Percentiles rank a stretch among this genome's conserved stretches.
These are phyloP conservation scores for Boletus insuetus DNA, from an alignment of 768 basidiomycete species.

Conservation along the genomic window DNA sequence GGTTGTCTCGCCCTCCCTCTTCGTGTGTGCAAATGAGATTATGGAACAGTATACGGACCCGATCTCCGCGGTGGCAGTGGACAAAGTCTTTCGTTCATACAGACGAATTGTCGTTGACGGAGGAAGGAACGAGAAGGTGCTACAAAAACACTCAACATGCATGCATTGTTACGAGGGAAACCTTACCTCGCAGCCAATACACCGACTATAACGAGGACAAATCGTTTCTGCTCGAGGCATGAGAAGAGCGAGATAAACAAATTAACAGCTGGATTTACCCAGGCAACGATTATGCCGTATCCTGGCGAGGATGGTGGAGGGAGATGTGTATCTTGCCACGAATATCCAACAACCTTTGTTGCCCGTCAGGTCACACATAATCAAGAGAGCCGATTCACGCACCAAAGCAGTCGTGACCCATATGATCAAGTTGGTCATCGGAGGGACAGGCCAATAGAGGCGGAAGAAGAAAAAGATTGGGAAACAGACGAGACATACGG, in stretches of 20 bases:
- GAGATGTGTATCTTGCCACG: conserved; percentile 61
- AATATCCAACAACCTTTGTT: conserved; percentile 67
- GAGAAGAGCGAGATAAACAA: background rate
- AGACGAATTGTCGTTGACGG: conserved; percentile 71
- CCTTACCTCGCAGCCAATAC: conserved; percentile 75
- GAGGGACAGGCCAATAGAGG: conserved; percentile 70
- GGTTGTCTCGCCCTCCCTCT: conserved; percentile 45
- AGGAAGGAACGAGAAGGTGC: conserved; percentile 65
- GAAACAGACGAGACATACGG: conserved; percentile 62
- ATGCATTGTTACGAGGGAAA: background rate
- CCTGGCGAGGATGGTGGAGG: conserved; percentile 49
- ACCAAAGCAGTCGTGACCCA: conserved; percentile 64
- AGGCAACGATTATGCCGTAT: conserved; percentile 67
- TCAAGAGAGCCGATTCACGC: conserved; percentile 10
- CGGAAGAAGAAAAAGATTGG: conserved; percentile 72
- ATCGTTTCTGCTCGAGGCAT: conserved; percentile 46
- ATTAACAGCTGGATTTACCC: conserved; percentile 45
- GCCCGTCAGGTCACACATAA: background rate
- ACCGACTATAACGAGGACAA: conserved; percentile 66
- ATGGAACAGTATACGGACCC: conserved; percentile 75
- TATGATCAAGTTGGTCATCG: conserved; percentile 67
- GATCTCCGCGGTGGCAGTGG: conserved; percentile 65
- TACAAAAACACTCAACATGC: conserved; percentile 18
- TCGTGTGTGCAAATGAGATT: conserved; percentile 65
- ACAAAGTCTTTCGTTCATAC: conserved; percentile 68